Percentiles rank a stretch among this genome's conserved stretches.
Evolutionary conservation across 2,329 filamentous ascomycete species (phyloP).

Genomic region (Scleromitrula shiraiana): DNA sequence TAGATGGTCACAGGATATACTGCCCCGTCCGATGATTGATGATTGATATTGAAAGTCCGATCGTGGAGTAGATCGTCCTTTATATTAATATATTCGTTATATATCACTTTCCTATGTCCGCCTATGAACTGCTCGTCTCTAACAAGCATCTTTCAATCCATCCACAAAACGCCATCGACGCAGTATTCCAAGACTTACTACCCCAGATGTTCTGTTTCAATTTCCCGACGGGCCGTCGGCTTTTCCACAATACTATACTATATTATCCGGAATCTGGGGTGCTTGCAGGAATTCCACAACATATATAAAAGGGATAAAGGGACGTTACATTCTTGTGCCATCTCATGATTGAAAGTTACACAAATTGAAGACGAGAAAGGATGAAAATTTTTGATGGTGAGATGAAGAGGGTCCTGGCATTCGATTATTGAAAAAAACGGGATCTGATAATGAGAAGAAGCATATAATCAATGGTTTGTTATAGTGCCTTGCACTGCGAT

Average conservation of each 20-base stretch:
- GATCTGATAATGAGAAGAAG: too few relatives aligned
- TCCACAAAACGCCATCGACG: neutral
- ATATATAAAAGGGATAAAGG: neutral
- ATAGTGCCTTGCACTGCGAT: too few relatives aligned
- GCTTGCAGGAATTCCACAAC: neutral
- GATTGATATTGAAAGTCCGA: neutral
- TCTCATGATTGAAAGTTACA: neutral
- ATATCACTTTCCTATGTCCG: neutral
- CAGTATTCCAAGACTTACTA: neutral
- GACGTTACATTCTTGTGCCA: neutral
- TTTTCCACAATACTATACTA: neutral
- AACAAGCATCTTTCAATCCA: neutral
- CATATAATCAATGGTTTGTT: too few relatives aligned
- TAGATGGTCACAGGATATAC: constrained; percentile 4
- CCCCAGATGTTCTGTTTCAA: constrained; percentile 10
- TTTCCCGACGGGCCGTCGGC: constrained; percentile 16
- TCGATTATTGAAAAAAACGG: too few relatives aligned
- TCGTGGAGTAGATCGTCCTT: neutral
- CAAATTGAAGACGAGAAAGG: neutral
- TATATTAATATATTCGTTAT: constrained; percentile 8
- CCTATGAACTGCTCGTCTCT: neutral
- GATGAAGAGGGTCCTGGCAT: too few relatives aligned
- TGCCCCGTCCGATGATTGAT: neutral
- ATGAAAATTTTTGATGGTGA: too few relatives aligned
- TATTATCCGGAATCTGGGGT: constrained; percentile 3